phyloP scores from a whole-genome alignment of 116 monocot genomes.

The Papilionanthe hybrid region DNA sequence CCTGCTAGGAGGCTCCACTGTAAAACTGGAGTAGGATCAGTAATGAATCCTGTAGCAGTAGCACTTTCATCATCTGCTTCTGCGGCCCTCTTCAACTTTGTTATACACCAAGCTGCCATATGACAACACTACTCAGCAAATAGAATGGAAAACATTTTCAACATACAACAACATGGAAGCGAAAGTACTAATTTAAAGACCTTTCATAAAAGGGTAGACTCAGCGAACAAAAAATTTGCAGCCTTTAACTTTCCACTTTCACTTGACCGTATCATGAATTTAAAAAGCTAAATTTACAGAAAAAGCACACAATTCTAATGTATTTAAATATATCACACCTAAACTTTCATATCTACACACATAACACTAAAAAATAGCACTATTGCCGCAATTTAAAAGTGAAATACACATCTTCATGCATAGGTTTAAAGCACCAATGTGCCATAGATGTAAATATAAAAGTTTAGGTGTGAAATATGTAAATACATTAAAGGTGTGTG shows the following conservation, averaged over 20 bases:
- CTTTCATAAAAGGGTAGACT: background rate
- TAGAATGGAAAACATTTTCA: conserved; percentile 2
- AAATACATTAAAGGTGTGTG: too few relatives aligned
- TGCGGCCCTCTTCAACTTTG: conserved; percentile 17
- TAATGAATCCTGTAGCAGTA: conserved; percentile 11
- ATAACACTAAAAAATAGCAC: too few relatives aligned
- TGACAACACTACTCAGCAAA: conserved; percentile 1
- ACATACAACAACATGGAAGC: background rate
- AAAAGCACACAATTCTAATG: too few relatives aligned
- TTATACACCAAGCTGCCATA: conserved; percentile 57
- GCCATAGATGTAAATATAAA: too few relatives aligned
- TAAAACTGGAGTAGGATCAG: conserved; percentile 36
- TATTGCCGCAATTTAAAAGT: too few relatives aligned
- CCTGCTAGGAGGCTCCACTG: conserved; percentile 69
- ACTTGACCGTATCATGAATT: background rate
- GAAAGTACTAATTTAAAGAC: background rate
- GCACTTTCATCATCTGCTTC: conserved; percentile 3
- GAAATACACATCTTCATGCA: too few relatives aligned
- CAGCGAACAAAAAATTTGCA: background rate
- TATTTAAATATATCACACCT: too few relatives aligned
- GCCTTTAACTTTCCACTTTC: background rate
- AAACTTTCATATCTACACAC: too few relatives aligned
- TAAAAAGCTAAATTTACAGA: background rate
- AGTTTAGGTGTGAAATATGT: too few relatives aligned
- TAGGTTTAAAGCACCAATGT: too few relatives aligned